Base-by-base conservation (phyloP, 129 eudicot genomes). In the Tanacetum coccineum region DNA sequence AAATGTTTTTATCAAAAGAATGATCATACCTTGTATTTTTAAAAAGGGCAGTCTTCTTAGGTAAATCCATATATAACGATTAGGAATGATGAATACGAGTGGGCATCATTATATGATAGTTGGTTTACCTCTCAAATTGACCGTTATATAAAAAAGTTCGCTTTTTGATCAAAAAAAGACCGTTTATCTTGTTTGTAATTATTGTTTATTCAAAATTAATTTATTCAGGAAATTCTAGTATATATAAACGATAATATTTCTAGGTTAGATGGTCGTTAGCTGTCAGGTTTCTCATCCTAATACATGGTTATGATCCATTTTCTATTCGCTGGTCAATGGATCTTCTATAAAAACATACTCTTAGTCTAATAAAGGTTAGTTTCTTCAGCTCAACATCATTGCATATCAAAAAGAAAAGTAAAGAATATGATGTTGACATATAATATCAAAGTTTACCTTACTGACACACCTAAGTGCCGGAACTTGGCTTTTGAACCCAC, bases 401-500 rank as follows among this genome's bases (percentile, higher is more conserved):
- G 53, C 22, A 52, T 58, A 30, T 49, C 10, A 71, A 48, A 30
- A 73, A 73, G 19, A n/a, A 39, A 47, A 71, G 54, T 12, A 73
- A 45, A 3, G 1, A 6, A 46, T 47, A 66, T 42, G 47, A 56
- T 18, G 5, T 57, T 32, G 39, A 39, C n/a, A 55, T 30, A 36
- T 74, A 66, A 47, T 21, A 77, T 70, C 44, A 64, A n/a, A 25
- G 44, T 75, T 62, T 81, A 89, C 94, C 96, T 71, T 77, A 26
- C 21, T 47, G 66, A 74, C 46, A 48, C 56, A 66, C 81, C 79
- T 83, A 91, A 32, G 97, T 78, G 68, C 95, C 97, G 46, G 97
- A 76, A 65, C 89, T 81, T 70, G 97, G 84, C 86, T 91, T 91
- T 74, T 91, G 97, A 81, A 91, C 90, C 98, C 98, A 92, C 57